Percentiles rank a stretch among this genome's conserved stretches.
phyloP scores from a whole-genome alignment of 192 early-diverging fungal genomes.

The Backusella psychrophila region DNA sequence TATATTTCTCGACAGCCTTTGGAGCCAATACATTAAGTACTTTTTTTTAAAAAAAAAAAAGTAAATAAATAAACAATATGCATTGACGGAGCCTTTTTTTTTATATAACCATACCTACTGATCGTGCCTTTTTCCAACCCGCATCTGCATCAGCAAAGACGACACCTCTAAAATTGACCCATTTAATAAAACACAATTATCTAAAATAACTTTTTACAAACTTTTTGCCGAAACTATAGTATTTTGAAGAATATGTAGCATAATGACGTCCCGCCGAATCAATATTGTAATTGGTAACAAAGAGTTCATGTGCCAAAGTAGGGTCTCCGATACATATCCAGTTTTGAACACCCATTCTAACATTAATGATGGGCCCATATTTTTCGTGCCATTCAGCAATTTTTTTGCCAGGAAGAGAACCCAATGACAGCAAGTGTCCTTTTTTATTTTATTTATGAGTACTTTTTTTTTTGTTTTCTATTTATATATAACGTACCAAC shows the following conservation, averaged over 20 bases:
- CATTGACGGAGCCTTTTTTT: background rate
- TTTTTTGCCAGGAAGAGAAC: background rate
- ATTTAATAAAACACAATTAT: background rate
- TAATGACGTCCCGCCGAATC: background rate
- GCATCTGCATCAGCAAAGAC: background rate
- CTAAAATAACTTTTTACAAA: too few relatives aligned
- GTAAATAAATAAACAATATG: background rate
- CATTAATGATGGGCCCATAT: background rate
- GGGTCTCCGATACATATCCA: conserved; percentile 14
- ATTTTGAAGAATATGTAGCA: background rate
- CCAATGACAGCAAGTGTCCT: background rate
- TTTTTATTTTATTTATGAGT: background rate
- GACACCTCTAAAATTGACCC: background rate
- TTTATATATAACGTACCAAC: background rate
- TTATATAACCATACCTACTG: background rate
- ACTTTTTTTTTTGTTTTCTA: too few relatives aligned
- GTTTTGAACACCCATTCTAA: conserved; percentile 8
- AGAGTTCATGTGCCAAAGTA: conserved; percentile 3
- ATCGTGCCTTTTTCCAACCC: background rate
- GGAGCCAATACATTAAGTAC: background rate
- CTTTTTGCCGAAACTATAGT: conserved; percentile 3
- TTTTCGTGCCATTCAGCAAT: background rate
- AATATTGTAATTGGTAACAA: background rate
- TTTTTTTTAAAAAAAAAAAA: background rate
- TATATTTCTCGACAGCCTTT: background rate